phyloP scores from a whole-genome alignment of 495 filamentous ascomycete species.

The Poronia punctata region DNA sequence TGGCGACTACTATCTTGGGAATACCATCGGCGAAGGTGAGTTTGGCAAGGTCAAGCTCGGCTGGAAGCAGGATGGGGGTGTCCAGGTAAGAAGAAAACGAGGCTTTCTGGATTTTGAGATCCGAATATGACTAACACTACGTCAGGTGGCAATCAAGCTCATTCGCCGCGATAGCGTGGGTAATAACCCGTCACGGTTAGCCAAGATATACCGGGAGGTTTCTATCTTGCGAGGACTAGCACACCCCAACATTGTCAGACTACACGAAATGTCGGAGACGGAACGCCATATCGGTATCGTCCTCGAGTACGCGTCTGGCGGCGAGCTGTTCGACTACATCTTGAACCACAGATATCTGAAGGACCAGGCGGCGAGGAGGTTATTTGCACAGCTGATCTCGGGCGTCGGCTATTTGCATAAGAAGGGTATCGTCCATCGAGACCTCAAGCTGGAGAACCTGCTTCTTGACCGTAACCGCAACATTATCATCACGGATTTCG shows the following conservation, averaged over 20 bases:
- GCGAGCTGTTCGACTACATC: slow-evolving; percentile 98
- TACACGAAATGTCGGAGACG: slow-evolving; percentile 98
- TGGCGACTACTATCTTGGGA: slow-evolving; percentile 89
- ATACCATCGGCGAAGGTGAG: slow-evolving; percentile 96
- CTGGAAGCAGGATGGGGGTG: slow-evolving; percentile 94
- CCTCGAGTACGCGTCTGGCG: slow-evolving; percentile 94
- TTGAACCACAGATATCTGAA: slow-evolving; percentile 93
- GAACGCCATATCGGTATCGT: slow-evolving; percentile 96
- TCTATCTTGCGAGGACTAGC: slow-evolving; percentile 76
- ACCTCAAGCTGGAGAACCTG: slow-evolving; percentile 95
- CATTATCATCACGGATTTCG: slow-evolving; percentile 99
- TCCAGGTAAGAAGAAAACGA: slow-evolving; percentile 49
- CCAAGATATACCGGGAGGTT: slow-evolving; percentile 97
- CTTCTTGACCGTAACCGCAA: slow-evolving; percentile 93
- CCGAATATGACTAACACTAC: slow-evolving; percentile 7
- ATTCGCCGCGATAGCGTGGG: slow-evolving; percentile 86
- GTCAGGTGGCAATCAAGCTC: slow-evolving; percentile 91
- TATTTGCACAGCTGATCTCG: slow-evolving; percentile 95
- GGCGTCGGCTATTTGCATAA: slow-evolving; percentile 98
- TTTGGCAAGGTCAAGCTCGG: slow-evolving; percentile 99
- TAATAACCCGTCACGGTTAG: slow-evolving; percentile 75
- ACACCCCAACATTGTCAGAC: slow-evolving; percentile 92
- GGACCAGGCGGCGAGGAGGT: slow-evolving; percentile 77
- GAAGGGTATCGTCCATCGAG: slow-evolving; percentile 97
- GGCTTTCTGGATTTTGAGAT: neutral